phyloP scores from a whole-genome alignment of 1,284 basidiomycete species.

The Naganishia liquefaciens region DNA sequence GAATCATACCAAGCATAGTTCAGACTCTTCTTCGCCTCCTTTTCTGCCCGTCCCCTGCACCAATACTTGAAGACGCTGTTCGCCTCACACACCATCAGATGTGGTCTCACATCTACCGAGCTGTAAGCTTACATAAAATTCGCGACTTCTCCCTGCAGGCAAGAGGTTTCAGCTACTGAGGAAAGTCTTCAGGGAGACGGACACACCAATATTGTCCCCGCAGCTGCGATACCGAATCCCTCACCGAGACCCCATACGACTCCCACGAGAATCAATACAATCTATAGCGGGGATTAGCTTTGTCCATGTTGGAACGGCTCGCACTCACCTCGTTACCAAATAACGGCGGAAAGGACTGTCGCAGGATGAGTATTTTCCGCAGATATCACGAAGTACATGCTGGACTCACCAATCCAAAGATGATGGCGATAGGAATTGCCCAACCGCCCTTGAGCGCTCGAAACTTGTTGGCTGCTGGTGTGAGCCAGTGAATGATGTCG shows the following conservation, averaged over 20 bases:
- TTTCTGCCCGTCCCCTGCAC: slow-evolving; percentile 43
- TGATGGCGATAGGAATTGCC: slow-evolving; percentile 46
- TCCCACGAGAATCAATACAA: slow-evolving; percentile 45
- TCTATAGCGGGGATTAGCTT: too few relatives aligned
- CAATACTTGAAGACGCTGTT: slow-evolving; percentile 47
- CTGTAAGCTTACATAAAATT: slow-evolving; percentile 41
- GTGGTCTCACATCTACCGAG: neutral
- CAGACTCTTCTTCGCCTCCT: slow-evolving; percentile 47
- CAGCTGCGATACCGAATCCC: slow-evolving; percentile 46
- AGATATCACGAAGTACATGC: neutral
- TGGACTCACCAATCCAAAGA: slow-evolving; percentile 45
- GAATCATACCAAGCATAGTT: slow-evolving; percentile 51
- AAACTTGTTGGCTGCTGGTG: slow-evolving; percentile 38
- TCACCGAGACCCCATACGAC: slow-evolving; percentile 52
- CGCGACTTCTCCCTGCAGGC: slow-evolving; percentile 43
- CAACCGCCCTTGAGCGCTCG: slow-evolving; percentile 41
- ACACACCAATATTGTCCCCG: slow-evolving; percentile 9
- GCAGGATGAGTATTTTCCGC: neutral
- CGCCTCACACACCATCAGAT: slow-evolving; percentile 31
- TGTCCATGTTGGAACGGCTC: too few relatives aligned
- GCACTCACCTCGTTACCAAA: slow-evolving; percentile 44
- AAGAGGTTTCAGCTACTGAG: slow-evolving; percentile 33
- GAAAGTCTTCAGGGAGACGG: slow-evolving; percentile 33
- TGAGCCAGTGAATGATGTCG: slow-evolving; percentile 41
- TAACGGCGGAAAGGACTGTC: slow-evolving; percentile 51